phyloP scores from a whole-genome alignment of 768 basidiomycete genomes.

The Leccinum ochraceum region DNA sequence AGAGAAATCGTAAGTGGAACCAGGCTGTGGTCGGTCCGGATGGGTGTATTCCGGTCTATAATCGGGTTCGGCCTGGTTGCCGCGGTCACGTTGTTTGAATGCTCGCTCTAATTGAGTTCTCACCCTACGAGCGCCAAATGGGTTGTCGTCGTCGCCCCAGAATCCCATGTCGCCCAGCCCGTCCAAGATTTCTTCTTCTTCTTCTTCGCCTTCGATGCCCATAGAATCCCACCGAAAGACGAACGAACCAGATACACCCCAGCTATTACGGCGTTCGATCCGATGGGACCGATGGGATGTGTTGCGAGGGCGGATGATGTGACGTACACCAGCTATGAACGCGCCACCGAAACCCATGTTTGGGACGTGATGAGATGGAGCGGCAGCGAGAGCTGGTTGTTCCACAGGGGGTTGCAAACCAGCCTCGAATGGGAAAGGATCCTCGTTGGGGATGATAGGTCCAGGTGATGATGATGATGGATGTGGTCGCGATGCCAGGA shows the following conservation, averaged over 20 bases:
- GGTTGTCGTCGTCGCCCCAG: constrained; percentile 16
- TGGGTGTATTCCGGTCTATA: constrained; percentile 70
- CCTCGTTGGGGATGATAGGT: constrained; percentile 49
- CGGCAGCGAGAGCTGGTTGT: constrained; percentile 38
- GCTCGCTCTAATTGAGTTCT: constrained; percentile 23
- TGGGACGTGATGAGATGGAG: constrained; percentile 58
- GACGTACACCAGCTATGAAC: constrained; percentile 45
- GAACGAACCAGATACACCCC: constrained; percentile 29
- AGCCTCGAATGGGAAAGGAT: constrained; percentile 55
- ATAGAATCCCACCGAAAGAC: constrained; percentile 33
- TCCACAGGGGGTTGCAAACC: constrained; percentile 27
- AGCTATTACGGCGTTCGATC: constrained; percentile 18
- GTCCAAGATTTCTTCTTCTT: constrained; percentile 12
- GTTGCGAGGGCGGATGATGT: constrained; percentile 21
- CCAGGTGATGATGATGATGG: constrained; percentile 38
- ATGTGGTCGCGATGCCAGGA: constrained; percentile 40
- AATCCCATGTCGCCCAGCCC: constrained; percentile 21
- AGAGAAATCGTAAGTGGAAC: constrained; percentile 70
- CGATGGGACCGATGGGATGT: constrained; percentile 13
- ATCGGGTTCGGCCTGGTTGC: constrained; percentile 34
- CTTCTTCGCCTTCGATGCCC: constrained; percentile 20
- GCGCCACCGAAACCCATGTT: constrained; percentile 68
- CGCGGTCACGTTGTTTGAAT: constrained; percentile 23
- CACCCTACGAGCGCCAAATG: constrained; percentile 15
- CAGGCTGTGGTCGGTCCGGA: constrained; percentile 51